Percentiles rank a stretch among this genome's conserved stretches.
phyloP scores from a whole-genome alignment of 2,329 filamentous ascomycete genomes.

The Trichoderma lentiforme region DNA sequence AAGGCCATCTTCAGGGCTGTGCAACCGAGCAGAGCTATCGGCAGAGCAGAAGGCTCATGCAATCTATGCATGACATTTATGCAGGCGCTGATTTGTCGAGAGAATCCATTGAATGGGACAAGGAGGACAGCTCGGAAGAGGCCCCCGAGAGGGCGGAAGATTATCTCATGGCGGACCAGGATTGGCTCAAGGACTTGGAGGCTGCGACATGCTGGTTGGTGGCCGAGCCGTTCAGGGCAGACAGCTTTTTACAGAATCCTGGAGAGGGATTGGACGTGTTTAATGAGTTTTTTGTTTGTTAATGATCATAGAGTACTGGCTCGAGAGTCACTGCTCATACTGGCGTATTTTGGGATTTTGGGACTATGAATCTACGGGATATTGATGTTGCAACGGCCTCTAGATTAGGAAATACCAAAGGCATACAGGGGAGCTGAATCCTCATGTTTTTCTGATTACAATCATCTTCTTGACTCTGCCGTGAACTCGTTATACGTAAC shows the following conservation, averaged over 20 bases:
- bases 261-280: slow-evolving; percentile 3
- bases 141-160: not conserved
- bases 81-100: slow-evolving; percentile 6
- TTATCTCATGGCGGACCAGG: slow-evolving; percentile 3
- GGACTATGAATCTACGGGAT: not conserved
- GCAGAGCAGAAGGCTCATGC: slow-evolving; percentile 10
- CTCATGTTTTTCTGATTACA: not conserved
- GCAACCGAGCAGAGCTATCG: slow-evolving; percentile 7
- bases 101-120: not conserved
- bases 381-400: not conserved
- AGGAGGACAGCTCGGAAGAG: not conserved
- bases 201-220: slow-evolving; percentile 12
- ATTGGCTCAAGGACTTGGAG: slow-evolving; percentile 11
- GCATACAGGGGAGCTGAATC: not conserved
- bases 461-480: not conserved
- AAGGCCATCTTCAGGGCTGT: slow-evolving; percentile 12
- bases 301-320: not conserved
- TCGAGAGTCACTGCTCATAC: not conserved
- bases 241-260: not conserved
- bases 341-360: not conserved
- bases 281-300: slow-evolving; percentile 2
- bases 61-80: slow-evolving; percentile 11
- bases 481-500: not conserved
- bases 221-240: slow-evolving; percentile 9
- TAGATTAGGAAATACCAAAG: not conserved